phyloP scores from a whole-genome alignment of 176 grass and related monocot genomes.

The Dendrocalamus sinicus region DNA sequence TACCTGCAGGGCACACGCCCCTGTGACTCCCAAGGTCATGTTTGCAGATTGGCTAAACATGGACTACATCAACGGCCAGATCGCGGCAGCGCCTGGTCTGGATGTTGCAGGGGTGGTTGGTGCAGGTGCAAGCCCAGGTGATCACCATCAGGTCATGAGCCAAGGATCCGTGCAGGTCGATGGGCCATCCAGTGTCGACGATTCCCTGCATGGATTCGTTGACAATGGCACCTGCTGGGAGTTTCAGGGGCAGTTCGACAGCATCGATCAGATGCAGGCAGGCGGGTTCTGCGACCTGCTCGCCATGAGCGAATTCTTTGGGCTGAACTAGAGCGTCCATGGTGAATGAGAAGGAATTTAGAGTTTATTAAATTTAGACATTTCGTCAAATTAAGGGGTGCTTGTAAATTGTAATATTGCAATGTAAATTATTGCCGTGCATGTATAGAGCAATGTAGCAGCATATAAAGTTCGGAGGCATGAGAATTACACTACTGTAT shows the following conservation, averaged over 20 bases:
- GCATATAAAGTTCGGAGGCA: slow-evolving; percentile 16
- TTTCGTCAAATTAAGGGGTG: slow-evolving; percentile 30
- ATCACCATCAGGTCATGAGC: slow-evolving; percentile 38
- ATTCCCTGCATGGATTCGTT: slow-evolving; percentile 53
- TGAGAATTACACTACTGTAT: not conserved
- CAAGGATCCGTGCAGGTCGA: slow-evolving; percentile 57
- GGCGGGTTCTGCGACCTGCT: slow-evolving; percentile 65
- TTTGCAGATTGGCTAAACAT: slow-evolving; percentile 87
- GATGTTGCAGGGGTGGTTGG: slow-evolving; percentile 18
- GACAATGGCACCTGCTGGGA: slow-evolving; percentile 60
- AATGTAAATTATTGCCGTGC: slow-evolving; percentile 58
- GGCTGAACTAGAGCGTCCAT: slow-evolving; percentile 41
- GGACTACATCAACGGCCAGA: slow-evolving; percentile 49
- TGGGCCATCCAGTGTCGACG: slow-evolving; percentile 22
- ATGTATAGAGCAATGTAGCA: slow-evolving; percentile 39
- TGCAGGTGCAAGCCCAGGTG: slow-evolving; percentile 21
- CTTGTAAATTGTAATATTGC: slow-evolving; percentile 30
- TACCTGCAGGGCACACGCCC: slow-evolving; percentile 15
- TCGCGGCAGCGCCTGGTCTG: slow-evolving; percentile 43
- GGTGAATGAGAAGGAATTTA: slow-evolving; percentile 15
- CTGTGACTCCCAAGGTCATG: slow-evolving; percentile 76
- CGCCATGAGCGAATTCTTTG: slow-evolving; percentile 59
- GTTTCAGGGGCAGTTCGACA: slow-evolving; percentile 61
- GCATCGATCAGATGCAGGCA: slow-evolving; percentile 51
- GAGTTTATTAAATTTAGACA: slow-evolving; percentile 8